Evolutionary conservation across 352 stramenopile genomes (phyloP), one percentile per base, ranked within the genome.

Genomic region (Globisporangium yorkense): DNA sequence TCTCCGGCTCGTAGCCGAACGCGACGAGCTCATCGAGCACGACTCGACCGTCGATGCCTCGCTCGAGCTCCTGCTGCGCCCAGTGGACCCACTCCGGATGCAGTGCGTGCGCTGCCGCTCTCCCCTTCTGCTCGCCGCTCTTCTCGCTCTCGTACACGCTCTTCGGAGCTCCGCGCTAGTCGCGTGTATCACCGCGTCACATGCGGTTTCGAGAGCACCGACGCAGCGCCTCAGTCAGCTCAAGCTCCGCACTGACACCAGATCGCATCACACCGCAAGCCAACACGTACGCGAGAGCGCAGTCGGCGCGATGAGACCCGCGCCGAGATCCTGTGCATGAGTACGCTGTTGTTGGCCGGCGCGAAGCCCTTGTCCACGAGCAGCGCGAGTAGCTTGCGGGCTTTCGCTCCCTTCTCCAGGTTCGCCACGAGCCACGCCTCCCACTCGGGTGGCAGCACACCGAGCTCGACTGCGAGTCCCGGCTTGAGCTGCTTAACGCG

Each of bases 321-420:
- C 1, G 73, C 50, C 0, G 81, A 89, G 5, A 91, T 80, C 51
- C 64, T 75, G 57, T 91, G 76, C 78, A 91, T 89, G 5, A 91
- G 50, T 13, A 24, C 2, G n/a, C 50, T 10, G 40, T 83, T 89
- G 2, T 70, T 68, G 3, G 78, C 72, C 29, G 80, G 65, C 7
- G 75, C 68, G 31, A 91, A 91, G 0, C 77, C 81, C 37, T 91
- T 89, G 7, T 87, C 68, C 0, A 62, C 54, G 13, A 91, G 63
- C 27, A 74, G 77, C 1, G 65, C 63, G 59, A 91, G 70, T 21
- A 91, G 31, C 29, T 87, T 89, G 35, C 66, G 71, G 12, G 60
- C 31, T 37, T 73, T 75, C 5, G 56, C 65, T 15, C 80, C 72
- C 0, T 64, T 58, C n/a, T 89, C 74, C 21, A 92, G 62, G 54